These are phyloP conservation scores for Magnusiomyces tetraspermus DNA, from an alignment of 1,139 yeast genomes.

Conservation along the genomic window DNA sequence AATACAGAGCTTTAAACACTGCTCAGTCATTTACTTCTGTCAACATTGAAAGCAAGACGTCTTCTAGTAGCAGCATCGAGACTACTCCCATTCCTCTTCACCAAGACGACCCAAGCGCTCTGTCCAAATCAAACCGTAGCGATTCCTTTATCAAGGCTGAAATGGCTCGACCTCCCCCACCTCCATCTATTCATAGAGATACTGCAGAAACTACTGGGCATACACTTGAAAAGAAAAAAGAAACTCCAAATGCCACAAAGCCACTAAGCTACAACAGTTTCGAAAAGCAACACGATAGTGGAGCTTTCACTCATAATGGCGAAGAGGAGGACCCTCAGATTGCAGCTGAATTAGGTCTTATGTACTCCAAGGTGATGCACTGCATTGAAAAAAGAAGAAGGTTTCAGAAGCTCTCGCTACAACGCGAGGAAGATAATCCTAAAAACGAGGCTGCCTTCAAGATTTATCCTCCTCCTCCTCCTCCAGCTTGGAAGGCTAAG, in stretches of 20 bases:
- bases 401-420: constrained; percentile 63
- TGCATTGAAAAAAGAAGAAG: constrained; percentile 71
- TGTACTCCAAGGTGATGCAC: constrained; percentile 59
- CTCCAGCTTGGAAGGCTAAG: constrained; percentile 69
- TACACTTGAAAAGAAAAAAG: not conserved
- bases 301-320: constrained; percentile 24
- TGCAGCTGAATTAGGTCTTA: constrained; percentile 56
- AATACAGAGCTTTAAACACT: constrained; percentile 45
- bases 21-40: constrained; percentile 3
- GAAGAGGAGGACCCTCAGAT: constrained; percentile 50
- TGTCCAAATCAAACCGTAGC: not conserved
- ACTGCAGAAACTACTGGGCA: not conserved
- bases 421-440: constrained; percentile 70
- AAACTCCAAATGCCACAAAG: not conserved
- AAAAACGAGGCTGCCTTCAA: constrained; percentile 64
- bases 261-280: constrained; percentile 12
- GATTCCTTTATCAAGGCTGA: constrained; percentile 17
- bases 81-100: not conserved
- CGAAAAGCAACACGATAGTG: constrained; percentile 21
- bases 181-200: constrained; percentile 14
- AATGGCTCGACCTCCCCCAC: constrained; percentile 24
- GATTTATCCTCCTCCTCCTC: constrained; percentile 90
- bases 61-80: not conserved
- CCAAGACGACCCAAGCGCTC: not conserved
- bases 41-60: not conserved